phyloP scores from a whole-genome alignment of 176 grass and related monocot species.

The Bonia amplexicaulis region DNA sequence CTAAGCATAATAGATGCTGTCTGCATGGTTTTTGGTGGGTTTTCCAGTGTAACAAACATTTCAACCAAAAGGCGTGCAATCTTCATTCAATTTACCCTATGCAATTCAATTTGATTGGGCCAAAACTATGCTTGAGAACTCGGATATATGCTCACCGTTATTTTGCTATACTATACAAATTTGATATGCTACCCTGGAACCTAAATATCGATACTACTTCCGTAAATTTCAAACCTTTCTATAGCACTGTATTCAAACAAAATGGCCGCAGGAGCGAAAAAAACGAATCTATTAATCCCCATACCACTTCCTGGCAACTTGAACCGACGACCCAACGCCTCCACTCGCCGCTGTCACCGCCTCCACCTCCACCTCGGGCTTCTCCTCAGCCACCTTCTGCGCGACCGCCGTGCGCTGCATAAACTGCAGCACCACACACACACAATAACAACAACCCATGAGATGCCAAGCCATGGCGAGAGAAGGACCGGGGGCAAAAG shows the following conservation, averaged over 20 bases:
- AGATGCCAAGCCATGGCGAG: not conserved
- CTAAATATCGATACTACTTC: not conserved
- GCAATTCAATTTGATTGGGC: too few species aligned
- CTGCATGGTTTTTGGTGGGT: not conserved
- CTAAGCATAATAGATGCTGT: not conserved
- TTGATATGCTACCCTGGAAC: not conserved
- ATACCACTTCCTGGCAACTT: slow-evolving; percentile 47
- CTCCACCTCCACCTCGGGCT: slow-evolving; percentile 37
- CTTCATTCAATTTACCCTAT: not conserved
- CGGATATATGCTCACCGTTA: not conserved
- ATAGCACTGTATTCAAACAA: not conserved
- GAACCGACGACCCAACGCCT: not conserved
- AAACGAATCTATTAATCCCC: not conserved
- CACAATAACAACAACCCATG: not conserved
- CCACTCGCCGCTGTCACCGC: not conserved
- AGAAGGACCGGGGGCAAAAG: not conserved
- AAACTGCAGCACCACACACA: slow-evolving; percentile 41
- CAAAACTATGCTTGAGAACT: not conserved
- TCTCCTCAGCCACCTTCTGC: slow-evolving; percentile 35
- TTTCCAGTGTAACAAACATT: not conserved
- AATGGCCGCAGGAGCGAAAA: not conserved
- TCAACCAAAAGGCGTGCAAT: not conserved
- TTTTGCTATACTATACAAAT: not conserved
- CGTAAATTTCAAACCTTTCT: not conserved
- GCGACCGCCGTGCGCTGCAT: slow-evolving; percentile 74